phyloP scores from a whole-genome alignment of 176 grass and related monocot genomes.

The Cymbopogon citratus region DNA sequence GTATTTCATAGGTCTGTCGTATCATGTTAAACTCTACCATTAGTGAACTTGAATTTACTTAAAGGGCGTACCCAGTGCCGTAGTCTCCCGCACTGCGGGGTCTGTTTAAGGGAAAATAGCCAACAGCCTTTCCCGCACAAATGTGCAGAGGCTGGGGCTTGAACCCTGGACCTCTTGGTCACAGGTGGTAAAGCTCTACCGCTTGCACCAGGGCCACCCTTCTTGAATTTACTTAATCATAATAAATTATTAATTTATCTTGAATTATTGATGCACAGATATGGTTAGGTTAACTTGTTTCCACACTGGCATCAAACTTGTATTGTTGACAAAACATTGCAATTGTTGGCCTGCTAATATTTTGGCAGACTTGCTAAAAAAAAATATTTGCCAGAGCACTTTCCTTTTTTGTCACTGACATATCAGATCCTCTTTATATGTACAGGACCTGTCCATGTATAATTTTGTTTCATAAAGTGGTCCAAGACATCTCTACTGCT shows the following conservation, averaged over 20 bases:
- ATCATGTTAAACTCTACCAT: not conserved
- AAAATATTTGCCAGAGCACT: not conserved
- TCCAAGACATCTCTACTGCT: not conserved
- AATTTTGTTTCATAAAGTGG: conserved; percentile 2
- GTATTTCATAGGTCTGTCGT: not conserved
- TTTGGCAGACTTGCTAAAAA: no score
- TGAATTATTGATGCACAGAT: not conserved
- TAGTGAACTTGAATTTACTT: not conserved
- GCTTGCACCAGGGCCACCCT: no score
- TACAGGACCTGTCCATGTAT: not conserved
- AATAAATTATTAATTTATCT: not conserved
- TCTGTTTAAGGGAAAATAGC: no score
- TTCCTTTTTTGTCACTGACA: not conserved
- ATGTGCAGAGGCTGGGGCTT: no score
- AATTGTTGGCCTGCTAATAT: not conserved
- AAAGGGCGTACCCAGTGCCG: no score
- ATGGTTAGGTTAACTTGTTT: no score
- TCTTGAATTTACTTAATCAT: not conserved
- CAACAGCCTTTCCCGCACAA: no score
- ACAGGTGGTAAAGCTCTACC: no score
- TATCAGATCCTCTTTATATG: not conserved
- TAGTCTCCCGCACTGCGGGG: no score
- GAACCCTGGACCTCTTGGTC: no score
- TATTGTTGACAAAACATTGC: not conserved
- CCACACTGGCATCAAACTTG: not conserved